phyloP scores from a whole-genome alignment of 2,329 filamentous ascomycete genomes.

The Scedosporium aurantiacum region DNA sequence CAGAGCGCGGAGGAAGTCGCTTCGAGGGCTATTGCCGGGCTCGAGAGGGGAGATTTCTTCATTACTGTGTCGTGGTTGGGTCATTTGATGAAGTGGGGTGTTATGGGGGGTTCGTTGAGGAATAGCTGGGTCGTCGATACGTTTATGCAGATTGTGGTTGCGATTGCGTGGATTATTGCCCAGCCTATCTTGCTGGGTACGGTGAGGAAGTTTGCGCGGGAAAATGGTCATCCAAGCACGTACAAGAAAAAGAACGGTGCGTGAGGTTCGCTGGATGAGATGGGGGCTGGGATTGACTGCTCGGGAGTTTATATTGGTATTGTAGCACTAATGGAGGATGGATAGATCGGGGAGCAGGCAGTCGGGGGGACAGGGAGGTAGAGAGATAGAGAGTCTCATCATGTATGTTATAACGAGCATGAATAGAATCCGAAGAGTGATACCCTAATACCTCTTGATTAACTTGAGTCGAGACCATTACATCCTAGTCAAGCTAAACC shows the following conservation, averaged over 20 bases:
- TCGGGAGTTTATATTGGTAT: not conserved
- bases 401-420: not conserved
- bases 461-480: not conserved
- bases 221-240: slow-evolving; percentile 46
- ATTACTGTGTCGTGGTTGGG: slow-evolving; percentile 68
- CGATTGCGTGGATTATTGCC: slow-evolving; percentile 48
- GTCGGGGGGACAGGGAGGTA: not conserved
- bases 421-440: not conserved
- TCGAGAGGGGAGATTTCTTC: slow-evolving; percentile 73
- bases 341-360: not conserved
- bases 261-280: not conserved
- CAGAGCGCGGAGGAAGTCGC: slow-evolving; percentile 75
- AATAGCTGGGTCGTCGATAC: slow-evolving; percentile 52
- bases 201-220: slow-evolving; percentile 43
- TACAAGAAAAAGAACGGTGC: slow-evolving; percentile 24
- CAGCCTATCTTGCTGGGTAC: slow-evolving; percentile 44
- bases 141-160: slow-evolving; percentile 40
- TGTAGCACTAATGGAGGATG: not conserved
- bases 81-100: slow-evolving; percentile 54
- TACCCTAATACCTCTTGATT: not conserved
- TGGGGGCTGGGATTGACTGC: not conserved
- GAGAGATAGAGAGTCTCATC: not conserved
- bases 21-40: slow-evolving; percentile 51
- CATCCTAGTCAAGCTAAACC: too few species aligned
- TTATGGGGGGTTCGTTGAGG: slow-evolving; percentile 42